phyloP scores from a whole-genome alignment of 805 yeast species.

The Metschnikowia baotianmanensis region DNA sequence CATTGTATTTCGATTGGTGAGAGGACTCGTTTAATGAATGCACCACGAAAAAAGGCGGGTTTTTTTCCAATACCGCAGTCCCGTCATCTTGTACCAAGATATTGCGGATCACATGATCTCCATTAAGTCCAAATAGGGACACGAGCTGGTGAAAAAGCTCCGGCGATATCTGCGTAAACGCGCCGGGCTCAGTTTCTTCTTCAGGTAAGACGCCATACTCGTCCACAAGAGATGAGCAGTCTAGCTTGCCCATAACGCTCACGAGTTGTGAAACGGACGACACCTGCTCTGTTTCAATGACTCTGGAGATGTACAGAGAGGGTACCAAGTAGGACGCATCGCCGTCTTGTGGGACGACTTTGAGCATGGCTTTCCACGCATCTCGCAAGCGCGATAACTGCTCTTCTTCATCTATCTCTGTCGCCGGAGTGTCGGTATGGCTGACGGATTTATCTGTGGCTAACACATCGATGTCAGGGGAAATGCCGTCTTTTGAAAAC shows the following conservation, averaged over 20 bases:
- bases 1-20: conserved; percentile 1
- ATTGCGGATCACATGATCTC: conserved; percentile 34
- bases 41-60: conserved; percentile 35
- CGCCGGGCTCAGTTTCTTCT: conserved; percentile 20
- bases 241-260: conserved; percentile 44
- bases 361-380: conserved; percentile 12
- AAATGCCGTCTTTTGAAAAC: no score
- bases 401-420: conserved; percentile 1
- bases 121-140: conserved; percentile 54
- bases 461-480: no score
- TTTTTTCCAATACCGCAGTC: conserved; percentile 31
- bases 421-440: no score
- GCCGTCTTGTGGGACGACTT: conserved; percentile 36
- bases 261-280: conserved; percentile 27
- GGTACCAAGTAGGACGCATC: conserved; percentile 50
- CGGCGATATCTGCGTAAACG: conserved; percentile 36
- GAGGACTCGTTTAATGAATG: conserved; percentile 29
- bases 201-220: conserved; percentile 42
- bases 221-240: conserved; percentile 45
- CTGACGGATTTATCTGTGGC: no score
- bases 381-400: conserved; percentile 3
- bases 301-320: conserved; percentile 39
- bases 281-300: conserved; percentile 27
- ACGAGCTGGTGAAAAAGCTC: conserved; percentile 43
- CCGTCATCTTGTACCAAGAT: conserved; percentile 28